Conservation (phyloP, 2,329 filamentous ascomycete genomes). For the Graphilbum sp. region DNA sequence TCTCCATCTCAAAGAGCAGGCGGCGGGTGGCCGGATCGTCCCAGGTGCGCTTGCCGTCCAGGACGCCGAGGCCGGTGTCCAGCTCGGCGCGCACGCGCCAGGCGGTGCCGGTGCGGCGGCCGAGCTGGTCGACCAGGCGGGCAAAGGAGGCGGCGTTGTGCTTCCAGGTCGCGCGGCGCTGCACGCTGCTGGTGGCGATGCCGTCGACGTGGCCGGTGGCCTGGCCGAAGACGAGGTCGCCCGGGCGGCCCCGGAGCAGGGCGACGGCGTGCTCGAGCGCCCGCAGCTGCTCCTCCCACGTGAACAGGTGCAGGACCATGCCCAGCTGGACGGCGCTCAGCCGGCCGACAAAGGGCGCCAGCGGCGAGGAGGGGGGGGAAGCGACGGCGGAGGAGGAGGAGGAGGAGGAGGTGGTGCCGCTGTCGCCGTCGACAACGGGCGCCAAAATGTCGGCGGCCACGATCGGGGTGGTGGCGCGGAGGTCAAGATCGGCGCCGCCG, state of each 20-base stretch:
- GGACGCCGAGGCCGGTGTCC: constrained; percentile 11
- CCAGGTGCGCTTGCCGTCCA: constrained; percentile 12
- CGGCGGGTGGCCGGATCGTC: constrained; percentile 10
- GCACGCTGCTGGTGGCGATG: constrained; percentile 3
- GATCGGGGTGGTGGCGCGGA: constrained; percentile 12
- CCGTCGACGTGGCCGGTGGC: constrained; percentile 11
- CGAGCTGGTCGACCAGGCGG: constrained; percentile 8
- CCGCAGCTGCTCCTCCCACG: constrained; percentile 16
- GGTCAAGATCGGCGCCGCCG: too few relatives aligned
- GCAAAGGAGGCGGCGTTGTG: constrained; percentile 13
- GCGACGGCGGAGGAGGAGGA: too few relatives aligned
- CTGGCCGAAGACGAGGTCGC: constrained; percentile 16
- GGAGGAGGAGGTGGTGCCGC: too few relatives aligned
- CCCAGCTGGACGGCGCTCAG: constrained; percentile 19
- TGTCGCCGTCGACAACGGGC: too few relatives aligned
- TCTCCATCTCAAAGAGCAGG: constrained; percentile 10
- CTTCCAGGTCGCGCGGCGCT: constrained; percentile 13
- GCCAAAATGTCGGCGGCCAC: constrained; percentile 18
- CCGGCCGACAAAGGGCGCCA: constrained; percentile 14
- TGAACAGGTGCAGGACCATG: constrained; percentile 24
- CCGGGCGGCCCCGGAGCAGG: constrained; percentile 14
- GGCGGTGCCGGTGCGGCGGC: constrained; percentile 8
- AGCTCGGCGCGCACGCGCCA: constrained; percentile 12
- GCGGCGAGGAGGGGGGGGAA: constrained; percentile 2
- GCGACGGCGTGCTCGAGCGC: constrained; percentile 13